phyloP scores from a whole-genome alignment of 2,329 filamentous ascomycete species.

The Grosmannia penicillata region DNA sequence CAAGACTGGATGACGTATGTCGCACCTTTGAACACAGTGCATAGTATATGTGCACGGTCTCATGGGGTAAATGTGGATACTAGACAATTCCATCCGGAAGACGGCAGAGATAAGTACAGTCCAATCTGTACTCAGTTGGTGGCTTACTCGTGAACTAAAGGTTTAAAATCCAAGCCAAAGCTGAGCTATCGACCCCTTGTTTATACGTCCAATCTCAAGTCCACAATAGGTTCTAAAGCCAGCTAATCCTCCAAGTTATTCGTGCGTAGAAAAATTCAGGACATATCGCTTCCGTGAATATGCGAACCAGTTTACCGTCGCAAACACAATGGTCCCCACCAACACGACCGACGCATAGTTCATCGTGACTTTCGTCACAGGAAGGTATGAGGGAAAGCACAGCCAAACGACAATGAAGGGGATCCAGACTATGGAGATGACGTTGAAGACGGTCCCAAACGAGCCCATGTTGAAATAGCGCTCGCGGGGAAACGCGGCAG shows the following conservation, averaged over 20 bases:
- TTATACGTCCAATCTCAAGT: too few relatives aligned
- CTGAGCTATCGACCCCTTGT: too few relatives aligned
- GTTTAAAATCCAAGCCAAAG: too few relatives aligned
- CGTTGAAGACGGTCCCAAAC: background rate
- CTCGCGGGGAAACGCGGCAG: background rate
- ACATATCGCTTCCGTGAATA: background rate
- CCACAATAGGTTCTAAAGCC: too few relatives aligned
- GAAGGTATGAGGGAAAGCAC: constrained; percentile 1
- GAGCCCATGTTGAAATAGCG: constrained; percentile 1
- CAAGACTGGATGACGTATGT: too few relatives aligned
- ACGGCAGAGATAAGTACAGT: too few relatives aligned
- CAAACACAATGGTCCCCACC: background rate
- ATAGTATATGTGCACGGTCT: too few relatives aligned
- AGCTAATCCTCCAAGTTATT: background rate
- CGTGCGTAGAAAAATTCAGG: background rate
- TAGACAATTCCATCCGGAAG: too few relatives aligned
- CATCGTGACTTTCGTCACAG: background rate
- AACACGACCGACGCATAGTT: constrained; percentile 3
- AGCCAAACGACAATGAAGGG: constrained; percentile 1
- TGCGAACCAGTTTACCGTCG: constrained; percentile 1
- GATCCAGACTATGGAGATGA: constrained; percentile 1
- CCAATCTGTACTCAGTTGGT: too few relatives aligned
- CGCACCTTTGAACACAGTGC: too few relatives aligned
- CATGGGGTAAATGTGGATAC: too few relatives aligned
- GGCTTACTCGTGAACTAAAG: too few relatives aligned